Percentiles rank a stretch among this genome's conserved stretches.
Evolutionary conservation across 768 basidiomycete species (phyloP).

Genomic region (Suillus subluteus): DNA sequence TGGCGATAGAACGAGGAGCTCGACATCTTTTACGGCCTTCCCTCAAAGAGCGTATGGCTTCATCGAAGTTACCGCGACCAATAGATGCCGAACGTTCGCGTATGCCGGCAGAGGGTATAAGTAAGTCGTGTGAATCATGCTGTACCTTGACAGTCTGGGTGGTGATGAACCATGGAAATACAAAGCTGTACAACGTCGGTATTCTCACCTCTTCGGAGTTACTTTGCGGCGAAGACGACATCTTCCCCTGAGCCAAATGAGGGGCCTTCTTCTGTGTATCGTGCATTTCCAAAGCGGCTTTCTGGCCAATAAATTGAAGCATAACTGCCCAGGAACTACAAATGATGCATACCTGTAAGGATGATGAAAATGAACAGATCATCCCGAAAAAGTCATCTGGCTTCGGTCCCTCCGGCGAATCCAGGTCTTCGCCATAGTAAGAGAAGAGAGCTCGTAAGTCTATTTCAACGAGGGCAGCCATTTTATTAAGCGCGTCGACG

Average conservation of each 20-base stretch:
- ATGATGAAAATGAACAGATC: conserved; percentile 73
- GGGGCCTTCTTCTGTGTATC: conserved; percentile 33
- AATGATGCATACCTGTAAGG: conserved; percentile 56
- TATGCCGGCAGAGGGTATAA: conserved; percentile 43
- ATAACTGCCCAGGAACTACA: not conserved
- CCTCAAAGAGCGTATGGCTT: conserved; percentile 81
- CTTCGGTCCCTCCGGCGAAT: conserved; percentile 64
- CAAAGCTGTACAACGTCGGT: not conserved
- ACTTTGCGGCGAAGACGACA: not conserved
- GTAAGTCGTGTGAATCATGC: conserved; percentile 29
- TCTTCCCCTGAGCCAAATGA: not conserved
- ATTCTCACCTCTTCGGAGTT: conserved; percentile 14
- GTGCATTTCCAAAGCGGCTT: conserved; percentile 71
- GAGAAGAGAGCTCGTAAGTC: conserved; percentile 63
- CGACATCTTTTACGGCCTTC: conserved; percentile 47
- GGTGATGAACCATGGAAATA: not conserved
- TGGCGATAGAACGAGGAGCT: conserved; percentile 18
- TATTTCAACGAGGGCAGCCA: conserved; percentile 56
- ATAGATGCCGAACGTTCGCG: conserved; percentile 55
- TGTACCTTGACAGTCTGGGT: conserved; percentile 48
- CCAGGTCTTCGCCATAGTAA: conserved; percentile 81
- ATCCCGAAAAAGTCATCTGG: conserved; percentile 84
- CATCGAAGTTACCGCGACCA: conserved; percentile 80
- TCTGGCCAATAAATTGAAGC: conserved; percentile 42
- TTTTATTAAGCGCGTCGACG: conserved; percentile 67